Evolutionary conservation across 2,329 filamentous ascomycete species (phyloP).

Genomic region (Dichotomopilus funicola): DNA sequence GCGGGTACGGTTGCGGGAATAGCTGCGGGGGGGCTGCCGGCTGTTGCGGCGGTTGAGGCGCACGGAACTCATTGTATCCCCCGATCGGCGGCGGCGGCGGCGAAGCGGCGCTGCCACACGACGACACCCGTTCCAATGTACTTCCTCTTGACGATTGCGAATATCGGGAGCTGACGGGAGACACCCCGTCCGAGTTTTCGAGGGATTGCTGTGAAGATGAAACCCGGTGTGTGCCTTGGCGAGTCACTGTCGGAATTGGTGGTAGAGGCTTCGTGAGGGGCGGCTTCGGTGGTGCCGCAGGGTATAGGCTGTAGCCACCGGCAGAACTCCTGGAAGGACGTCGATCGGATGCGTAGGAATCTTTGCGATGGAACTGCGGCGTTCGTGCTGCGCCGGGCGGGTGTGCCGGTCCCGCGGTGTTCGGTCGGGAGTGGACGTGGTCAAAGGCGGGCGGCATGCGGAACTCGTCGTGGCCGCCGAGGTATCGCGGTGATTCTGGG

Average conservation of each 20-base stretch:
- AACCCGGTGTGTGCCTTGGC: constrained; percentile 12
- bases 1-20: neutral
- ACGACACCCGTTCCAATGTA: constrained; percentile 16
- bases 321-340: constrained; percentile 19
- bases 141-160: constrained; percentile 18
- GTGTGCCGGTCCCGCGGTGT: neutral
- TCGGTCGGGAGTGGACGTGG: constrained; percentile 5
- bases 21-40: neutral
- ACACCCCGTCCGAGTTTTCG: constrained; percentile 15
- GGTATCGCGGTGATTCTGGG: constrained; percentile 12
- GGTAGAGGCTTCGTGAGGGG: constrained; percentile 20
- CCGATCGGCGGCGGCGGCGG: neutral
- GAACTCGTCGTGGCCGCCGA: constrained; percentile 10
- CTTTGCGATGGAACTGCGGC: constrained; percentile 15
- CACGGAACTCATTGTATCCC: constrained; percentile 4
- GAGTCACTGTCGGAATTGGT: constrained; percentile 13
- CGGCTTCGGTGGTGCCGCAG: constrained; percentile 13
- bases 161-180: constrained; percentile 19
- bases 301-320: constrained; percentile 22
- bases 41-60: neutral
- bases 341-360: constrained; percentile 19
- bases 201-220: constrained; percentile 16
- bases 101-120: constrained; percentile 11
- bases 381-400: constrained; percentile 12
- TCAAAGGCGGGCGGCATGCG: constrained; percentile 7